phyloP scores from a whole-genome alignment of 495 filamentous ascomycete genomes.

The Copromyces sp. region DNA sequence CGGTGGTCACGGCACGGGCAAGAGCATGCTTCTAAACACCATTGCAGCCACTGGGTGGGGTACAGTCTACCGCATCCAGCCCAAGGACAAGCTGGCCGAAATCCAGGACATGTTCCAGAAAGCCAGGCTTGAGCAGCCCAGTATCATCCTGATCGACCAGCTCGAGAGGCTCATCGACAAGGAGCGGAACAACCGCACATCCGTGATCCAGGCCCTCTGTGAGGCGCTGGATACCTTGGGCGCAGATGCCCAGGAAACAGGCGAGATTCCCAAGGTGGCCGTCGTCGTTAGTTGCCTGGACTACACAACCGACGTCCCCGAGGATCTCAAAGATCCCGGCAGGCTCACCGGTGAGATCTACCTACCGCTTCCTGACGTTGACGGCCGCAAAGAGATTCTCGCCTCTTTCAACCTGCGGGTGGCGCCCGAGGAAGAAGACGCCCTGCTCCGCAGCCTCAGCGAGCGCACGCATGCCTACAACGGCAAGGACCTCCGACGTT shows the following conservation, averaged over 20 bases:
- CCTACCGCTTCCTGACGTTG: constrained; percentile 66
- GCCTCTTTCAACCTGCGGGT: constrained; percentile 34
- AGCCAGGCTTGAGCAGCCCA: constrained; percentile 62
- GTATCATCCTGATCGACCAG: constrained; percentile 74
- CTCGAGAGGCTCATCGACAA: constrained; percentile 67
- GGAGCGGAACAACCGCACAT: constrained; percentile 37
- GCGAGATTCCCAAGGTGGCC: constrained; percentile 38
- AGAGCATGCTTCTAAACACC: constrained; percentile 56
- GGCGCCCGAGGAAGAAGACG: constrained; percentile 23
- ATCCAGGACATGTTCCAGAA: constrained; percentile 62
- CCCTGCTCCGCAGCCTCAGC: constrained; percentile 33
- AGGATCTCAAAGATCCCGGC: constrained; percentile 54
- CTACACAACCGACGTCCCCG: constrained; percentile 64
- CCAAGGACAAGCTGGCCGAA: constrained; percentile 43
- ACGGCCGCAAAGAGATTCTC: constrained; percentile 68
- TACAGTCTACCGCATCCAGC: constrained; percentile 50
- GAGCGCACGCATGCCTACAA: constrained; percentile 47
- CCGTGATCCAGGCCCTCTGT: constrained; percentile 38
- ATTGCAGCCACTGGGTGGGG: constrained; percentile 62
- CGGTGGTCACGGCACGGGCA: constrained; percentile 77
- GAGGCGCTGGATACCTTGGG: constrained; percentile 43
- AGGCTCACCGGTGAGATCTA: constrained; percentile 65
- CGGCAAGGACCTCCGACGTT: constrained; percentile 34
- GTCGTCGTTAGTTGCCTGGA: constrained; percentile 67
- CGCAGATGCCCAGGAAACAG: constrained; percentile 22